A percentile compares a stretch with the other conserved stretches of the same genome.
Evolutionary conservation across 2,329 filamentous ascomycete species (phyloP).

Genomic region (Alternaria sp.): DNA sequence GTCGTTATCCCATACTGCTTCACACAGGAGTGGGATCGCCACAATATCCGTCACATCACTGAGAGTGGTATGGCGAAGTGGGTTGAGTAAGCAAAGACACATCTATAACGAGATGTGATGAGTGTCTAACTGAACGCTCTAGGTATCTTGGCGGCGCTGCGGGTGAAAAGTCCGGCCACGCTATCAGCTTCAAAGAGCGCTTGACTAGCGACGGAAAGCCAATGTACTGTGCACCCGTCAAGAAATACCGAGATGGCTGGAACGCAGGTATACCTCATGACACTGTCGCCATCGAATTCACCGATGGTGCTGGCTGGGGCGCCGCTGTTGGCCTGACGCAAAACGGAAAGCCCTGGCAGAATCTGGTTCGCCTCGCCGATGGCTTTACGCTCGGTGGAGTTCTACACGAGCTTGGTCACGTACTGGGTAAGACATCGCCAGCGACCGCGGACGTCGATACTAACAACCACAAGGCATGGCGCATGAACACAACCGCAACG

Average conservation of each 20-base stretch:
- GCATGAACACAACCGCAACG: conserved; percentile 6
- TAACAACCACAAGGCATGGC: not conserved
- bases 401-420: not conserved
- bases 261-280: not conserved
- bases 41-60: not conserved
- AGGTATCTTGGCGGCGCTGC: not conserved
- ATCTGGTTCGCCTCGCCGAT: not conserved
- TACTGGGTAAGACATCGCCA: not conserved
- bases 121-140: not conserved
- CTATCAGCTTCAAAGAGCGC: conserved; percentile 1
- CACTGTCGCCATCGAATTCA: conserved; percentile 1
- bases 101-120: not conserved
- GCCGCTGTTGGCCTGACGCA: conserved; percentile 1
- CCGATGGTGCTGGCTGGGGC: not conserved
- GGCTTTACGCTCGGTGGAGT: not conserved
- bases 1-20: not conserved
- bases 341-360: conserved; percentile 1
- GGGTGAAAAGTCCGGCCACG: not conserved
- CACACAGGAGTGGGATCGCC: not conserved
- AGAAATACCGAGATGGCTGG: conserved; percentile 3
- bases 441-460: not conserved
- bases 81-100: not conserved
- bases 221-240: not conserved
- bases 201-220: not conserved
- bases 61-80: not conserved